Evolutionary conservation across 164 flowering plant species (phyloP).

Genomic region (Dillenia suffruticosa): DNA sequence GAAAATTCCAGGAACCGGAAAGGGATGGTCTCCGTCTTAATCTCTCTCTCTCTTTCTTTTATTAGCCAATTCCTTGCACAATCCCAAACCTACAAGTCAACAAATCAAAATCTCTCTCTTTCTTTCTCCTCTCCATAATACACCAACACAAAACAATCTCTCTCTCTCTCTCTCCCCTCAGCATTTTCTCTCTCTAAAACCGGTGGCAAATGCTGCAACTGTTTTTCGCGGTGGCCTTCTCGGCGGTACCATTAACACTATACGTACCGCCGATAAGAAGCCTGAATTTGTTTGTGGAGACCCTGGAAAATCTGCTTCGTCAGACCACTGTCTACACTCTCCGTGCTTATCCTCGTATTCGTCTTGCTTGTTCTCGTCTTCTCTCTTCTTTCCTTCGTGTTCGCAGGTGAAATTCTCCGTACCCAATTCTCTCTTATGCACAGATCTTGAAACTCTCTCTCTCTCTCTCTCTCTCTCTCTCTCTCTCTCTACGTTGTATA

Average conservation of each 20-base stretch:
- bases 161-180: background rate
- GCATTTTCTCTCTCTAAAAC: background rate
- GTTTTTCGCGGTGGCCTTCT: slow-evolving; percentile 51
- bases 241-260: slow-evolving; percentile 61
- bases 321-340: slow-evolving; percentile 25
- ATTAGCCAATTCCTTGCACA: too few species aligned
- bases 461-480: too few species aligned
- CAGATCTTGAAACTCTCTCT: too few species aligned
- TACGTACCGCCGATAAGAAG: slow-evolving; percentile 55
- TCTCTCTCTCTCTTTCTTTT: too few species aligned
- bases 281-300: slow-evolving; percentile 43
- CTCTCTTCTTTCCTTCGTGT: slow-evolving; percentile 17
- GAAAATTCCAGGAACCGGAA: too few species aligned
- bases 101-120: too few species aligned
- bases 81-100: too few species aligned
- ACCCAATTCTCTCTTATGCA: too few species aligned
- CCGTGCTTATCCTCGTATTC: slow-evolving; percentile 33
- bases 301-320: slow-evolving; percentile 32
- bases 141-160: background rate
- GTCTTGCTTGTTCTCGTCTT: slow-evolving; percentile 35
- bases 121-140: too few species aligned
- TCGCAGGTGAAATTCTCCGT: slow-evolving; percentile 4
- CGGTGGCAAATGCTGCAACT: slow-evolving; percentile 36
- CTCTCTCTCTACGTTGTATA: too few species aligned
- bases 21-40: too few species aligned